Conservation (phyloP, 345 rosid genomes). For the Ceriops tagal region DNA sequence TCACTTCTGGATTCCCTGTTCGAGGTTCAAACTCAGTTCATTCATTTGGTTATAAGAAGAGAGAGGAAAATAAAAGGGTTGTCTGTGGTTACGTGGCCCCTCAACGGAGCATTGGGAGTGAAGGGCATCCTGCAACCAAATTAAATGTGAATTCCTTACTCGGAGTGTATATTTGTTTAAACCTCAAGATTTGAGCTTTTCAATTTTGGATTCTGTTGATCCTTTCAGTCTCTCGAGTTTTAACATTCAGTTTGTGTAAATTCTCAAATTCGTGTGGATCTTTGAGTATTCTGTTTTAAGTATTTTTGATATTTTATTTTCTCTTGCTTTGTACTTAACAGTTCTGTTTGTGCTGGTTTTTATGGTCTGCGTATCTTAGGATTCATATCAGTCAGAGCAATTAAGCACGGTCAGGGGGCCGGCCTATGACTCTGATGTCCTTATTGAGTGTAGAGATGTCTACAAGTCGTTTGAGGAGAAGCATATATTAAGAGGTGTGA, state of each 20-base stretch:
- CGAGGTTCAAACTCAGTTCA: background rate
- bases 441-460: slow-evolving; percentile 82
- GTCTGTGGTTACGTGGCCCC: slow-evolving; percentile 60
- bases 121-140: slow-evolving; percentile 40
- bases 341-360: background rate
- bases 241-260: too few relatives aligned
- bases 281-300: background rate
- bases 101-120: slow-evolving; percentile 39
- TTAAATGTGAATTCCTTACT: slow-evolving; percentile 44
- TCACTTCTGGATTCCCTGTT: background rate
- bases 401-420: slow-evolving; percentile 29
- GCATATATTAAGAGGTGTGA: slow-evolving; percentile 86
- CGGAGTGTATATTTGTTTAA: background rate
- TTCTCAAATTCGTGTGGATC: background rate
- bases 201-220: too few relatives aligned
- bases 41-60: background rate
- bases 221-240: too few relatives aligned
- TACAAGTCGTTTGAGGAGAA: slow-evolving; percentile 94
- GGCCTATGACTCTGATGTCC: slow-evolving; percentile 62
- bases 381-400: slow-evolving; percentile 43
- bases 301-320: background rate
- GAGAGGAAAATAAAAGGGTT: slow-evolving; percentile 26
- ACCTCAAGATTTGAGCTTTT: too few relatives aligned
- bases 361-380: slow-evolving; percentile 38
- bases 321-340: background rate